These are phyloP conservation scores for Dillenia turbinata DNA, from an alignment of 164 flowering plant species.

Conservation along the genomic window DNA sequence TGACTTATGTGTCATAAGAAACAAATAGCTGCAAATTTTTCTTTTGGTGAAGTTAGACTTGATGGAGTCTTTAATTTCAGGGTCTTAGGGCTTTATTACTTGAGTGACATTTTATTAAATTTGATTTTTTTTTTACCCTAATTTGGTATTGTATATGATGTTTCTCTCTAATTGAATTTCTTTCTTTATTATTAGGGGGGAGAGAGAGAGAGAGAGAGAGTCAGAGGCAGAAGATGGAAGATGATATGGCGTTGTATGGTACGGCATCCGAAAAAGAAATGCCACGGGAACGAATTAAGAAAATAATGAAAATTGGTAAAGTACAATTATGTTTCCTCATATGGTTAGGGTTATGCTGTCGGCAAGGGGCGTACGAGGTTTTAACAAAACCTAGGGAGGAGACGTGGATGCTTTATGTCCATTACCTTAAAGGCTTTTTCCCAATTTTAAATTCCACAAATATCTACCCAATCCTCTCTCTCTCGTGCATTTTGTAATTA, in stretches of 20 bases:
- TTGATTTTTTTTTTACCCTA: too few relatives aligned
- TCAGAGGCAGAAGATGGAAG: not conserved
- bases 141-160: too few relatives aligned
- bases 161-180: too few relatives aligned
- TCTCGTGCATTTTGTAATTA: not conserved
- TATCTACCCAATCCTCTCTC: not conserved
- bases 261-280: not conserved
- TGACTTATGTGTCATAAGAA: too few relatives aligned
- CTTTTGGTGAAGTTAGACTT: too few relatives aligned
- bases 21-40: too few relatives aligned
- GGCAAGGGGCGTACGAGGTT: constrained; percentile 43
- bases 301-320: not conserved
- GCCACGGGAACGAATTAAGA: not conserved
- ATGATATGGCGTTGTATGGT: too few relatives aligned
- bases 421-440: constrained; percentile 17
- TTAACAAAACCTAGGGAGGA: constrained; percentile 17
- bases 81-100: too few relatives aligned
- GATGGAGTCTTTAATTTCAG: too few relatives aligned
- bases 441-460: constrained; percentile 2
- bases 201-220: not conserved
- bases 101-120: too few relatives aligned
- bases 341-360: constrained; percentile 17
- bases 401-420: constrained; percentile 36
- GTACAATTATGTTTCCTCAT: constrained; percentile 11
- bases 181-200: not conserved